phyloP scores from a whole-genome alignment of 2,329 filamentous ascomycete species.

The Hysterium pulicare region DNA sequence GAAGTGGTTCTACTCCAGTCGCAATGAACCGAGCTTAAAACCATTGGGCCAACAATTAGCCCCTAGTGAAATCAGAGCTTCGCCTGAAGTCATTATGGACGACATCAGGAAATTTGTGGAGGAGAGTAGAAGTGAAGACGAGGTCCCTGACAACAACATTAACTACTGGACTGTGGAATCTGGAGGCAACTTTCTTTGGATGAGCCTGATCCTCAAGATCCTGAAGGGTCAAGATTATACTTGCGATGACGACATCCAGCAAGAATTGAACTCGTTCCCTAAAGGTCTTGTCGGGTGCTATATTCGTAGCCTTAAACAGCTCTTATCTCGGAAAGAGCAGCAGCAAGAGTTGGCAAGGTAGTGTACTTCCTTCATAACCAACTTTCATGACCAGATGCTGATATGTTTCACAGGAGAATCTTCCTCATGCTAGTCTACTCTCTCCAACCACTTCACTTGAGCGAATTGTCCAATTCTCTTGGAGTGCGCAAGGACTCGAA shows the following conservation, averaged over 20 bases:
- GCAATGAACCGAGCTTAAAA: no score
- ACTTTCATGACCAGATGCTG: no score
- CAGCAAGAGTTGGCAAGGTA: slow-evolving; percentile 8
- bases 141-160: slow-evolving; percentile 4
- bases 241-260: slow-evolving; percentile 9
- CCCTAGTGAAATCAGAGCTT: slow-evolving; percentile 6
- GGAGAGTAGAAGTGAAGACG: slow-evolving; percentile 2
- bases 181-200: slow-evolving; percentile 12
- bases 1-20: slow-evolving; percentile 10
- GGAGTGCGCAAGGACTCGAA: slow-evolving; percentile 4
- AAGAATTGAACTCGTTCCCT: slow-evolving; percentile 9
- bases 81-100: slow-evolving; percentile 3
- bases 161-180: slow-evolving; percentile 5
- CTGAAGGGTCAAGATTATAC: slow-evolving; percentile 7
- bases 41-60: no score
- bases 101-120: slow-evolving; percentile 5
- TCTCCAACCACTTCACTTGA: slow-evolving; percentile 8
- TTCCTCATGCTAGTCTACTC: slow-evolving; percentile 11
- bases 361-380: no score
- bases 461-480: slow-evolving; percentile 8
- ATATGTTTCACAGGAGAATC: no score
- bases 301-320: slow-evolving; percentile 5
- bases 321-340: slow-evolving; percentile 2
- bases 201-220: slow-evolving; percentile 5
- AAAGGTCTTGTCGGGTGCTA: slow-evolving; percentile 11